Evolutionary conservation across 2,329 filamentous ascomycete genomes (phyloP).

Genomic region (Aspergillus ruber): DNA sequence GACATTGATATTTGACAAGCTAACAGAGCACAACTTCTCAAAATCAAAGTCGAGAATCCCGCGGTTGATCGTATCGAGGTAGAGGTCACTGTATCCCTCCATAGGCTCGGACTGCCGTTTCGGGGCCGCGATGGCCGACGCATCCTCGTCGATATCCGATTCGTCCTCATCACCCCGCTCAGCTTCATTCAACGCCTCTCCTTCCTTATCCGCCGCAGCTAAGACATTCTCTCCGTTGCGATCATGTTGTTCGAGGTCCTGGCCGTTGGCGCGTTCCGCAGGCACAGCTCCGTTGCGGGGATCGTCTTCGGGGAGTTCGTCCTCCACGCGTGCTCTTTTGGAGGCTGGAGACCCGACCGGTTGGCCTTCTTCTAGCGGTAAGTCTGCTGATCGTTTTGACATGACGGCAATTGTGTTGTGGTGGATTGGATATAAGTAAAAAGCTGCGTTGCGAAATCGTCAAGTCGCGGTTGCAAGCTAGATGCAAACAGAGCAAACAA

Average conservation of each 20-base stretch:
- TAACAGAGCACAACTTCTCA: conserved; percentile 95
- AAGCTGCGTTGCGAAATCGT: conserved; percentile 14
- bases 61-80: conserved; percentile 94
- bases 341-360: conserved; percentile 34
- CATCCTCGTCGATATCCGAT: conserved; percentile 32
- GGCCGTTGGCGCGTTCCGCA: conserved; percentile 20
- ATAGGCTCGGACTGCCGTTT: conserved; percentile 68
- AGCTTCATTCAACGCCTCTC: conserved; percentile 36
- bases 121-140: conserved; percentile 30
- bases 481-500: conserved; percentile 26
- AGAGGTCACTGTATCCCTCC: conserved; percentile 88
- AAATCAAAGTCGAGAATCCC: conserved; percentile 95
- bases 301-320: conserved; percentile 22
- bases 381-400: conserved; percentile 44
- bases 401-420: conserved; percentile 24
- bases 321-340: conserved; percentile 40
- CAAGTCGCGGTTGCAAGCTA: conserved; percentile 9
- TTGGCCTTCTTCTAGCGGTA: conserved; percentile 32
- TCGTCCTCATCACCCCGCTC: conserved; percentile 19
- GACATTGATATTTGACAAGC: conserved; percentile 95
- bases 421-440: conserved; percentile 9
- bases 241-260: conserved; percentile 30
- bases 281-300: conserved; percentile 19
- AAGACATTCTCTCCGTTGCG: conserved; percentile 30
- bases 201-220: conserved; percentile 67